A percentile compares a stretch with the other conserved stretches of the same genome.
Evolutionary conservation across 1,284 basidiomycete species (phyloP).

Genomic region (Malassezia pachydermatis): DNA sequence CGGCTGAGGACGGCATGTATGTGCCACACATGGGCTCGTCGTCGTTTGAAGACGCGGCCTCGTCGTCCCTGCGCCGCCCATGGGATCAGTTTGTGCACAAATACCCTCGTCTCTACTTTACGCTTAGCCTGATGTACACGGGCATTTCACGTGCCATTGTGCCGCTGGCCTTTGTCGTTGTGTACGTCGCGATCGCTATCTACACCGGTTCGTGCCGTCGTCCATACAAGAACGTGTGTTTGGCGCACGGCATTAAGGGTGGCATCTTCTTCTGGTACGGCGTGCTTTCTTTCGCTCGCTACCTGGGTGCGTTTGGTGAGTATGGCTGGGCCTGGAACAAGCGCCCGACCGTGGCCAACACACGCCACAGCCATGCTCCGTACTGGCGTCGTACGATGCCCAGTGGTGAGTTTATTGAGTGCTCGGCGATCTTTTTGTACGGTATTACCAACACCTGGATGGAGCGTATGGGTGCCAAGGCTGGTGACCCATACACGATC

Average conservation of each 20-base stretch:
- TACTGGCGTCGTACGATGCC: constrained; percentile 28
- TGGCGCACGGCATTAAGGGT: constrained; percentile 83
- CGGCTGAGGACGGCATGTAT: neutral
- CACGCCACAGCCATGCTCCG: constrained; percentile 18
- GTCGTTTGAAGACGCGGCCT: neutral
- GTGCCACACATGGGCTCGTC: neutral
- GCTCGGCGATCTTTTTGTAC: constrained; percentile 73
- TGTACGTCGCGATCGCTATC: constrained; percentile 61
- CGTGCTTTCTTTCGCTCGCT: constrained; percentile 74
- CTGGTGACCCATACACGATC: constrained; percentile 75
- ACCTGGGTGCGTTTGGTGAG: constrained; percentile 77
- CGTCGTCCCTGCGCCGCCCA: neutral
- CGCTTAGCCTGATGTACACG: constrained; percentile 21
- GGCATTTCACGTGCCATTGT: constrained; percentile 58
- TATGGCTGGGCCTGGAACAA: constrained; percentile 91
- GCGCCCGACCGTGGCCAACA: constrained; percentile 20
- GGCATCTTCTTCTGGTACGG: constrained; percentile 58
- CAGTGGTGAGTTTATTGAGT: constrained; percentile 75
- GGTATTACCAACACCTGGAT: constrained; percentile 91
- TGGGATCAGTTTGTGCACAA: neutral
- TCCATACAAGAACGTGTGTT: constrained; percentile 59
- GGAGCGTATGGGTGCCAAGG: constrained; percentile 71
- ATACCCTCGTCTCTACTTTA: constrained; percentile 2
- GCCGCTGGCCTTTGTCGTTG: constrained; percentile 59
- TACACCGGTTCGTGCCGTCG: constrained; percentile 71